Percentiles rank a stretch among this genome's conserved stretches.
Conservation (phyloP, 2,329 filamentous ascomycete species). For the Zalaria sp. region DNA sequence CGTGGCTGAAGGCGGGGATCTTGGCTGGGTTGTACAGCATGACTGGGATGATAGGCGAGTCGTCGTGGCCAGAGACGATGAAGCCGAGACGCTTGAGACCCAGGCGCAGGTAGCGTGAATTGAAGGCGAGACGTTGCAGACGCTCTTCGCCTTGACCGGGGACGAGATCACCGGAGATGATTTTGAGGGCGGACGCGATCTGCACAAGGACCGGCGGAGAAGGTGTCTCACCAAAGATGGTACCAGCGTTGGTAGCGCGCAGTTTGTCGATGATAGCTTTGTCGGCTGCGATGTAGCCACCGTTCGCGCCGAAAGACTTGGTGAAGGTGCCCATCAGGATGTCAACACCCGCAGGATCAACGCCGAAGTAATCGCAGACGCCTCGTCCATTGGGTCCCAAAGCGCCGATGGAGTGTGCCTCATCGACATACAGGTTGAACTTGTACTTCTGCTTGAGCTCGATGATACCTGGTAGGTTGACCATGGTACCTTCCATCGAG, state of each 20-base stretch:
- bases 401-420: constrained; percentile 91
- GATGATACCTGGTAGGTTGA: constrained; percentile 82
- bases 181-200: constrained; percentile 71
- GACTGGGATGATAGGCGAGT: constrained; percentile 91
- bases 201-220: constrained; percentile 80
- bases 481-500: constrained; percentile 99
- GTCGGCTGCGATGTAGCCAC: constrained; percentile 83
- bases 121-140: constrained; percentile 90
- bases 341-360: constrained; percentile 78
- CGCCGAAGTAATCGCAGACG: constrained; percentile 93
- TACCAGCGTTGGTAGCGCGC: constrained; percentile 69
- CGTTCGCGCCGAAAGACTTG: constrained; percentile 96
- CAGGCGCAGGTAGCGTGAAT: constrained; percentile 93
- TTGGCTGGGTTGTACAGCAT: constrained; percentile 97
- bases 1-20: constrained; percentile 95
- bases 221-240: constrained; percentile 75
- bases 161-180: constrained; percentile 76
- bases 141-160: constrained; percentile 93
- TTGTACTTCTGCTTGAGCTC: constrained; percentile 90
- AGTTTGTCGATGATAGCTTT: constrained; percentile 90
- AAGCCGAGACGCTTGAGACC: constrained; percentile 92
- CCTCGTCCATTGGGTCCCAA: constrained; percentile 78
- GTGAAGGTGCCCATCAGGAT: constrained; percentile 97
- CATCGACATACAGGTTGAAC: constrained; percentile 89
- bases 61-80: constrained; percentile 94